These are phyloP conservation scores for Penicillium waksmanii DNA, from an alignment of 495 filamentous ascomycete genomes.

Conservation along the genomic window DNA sequence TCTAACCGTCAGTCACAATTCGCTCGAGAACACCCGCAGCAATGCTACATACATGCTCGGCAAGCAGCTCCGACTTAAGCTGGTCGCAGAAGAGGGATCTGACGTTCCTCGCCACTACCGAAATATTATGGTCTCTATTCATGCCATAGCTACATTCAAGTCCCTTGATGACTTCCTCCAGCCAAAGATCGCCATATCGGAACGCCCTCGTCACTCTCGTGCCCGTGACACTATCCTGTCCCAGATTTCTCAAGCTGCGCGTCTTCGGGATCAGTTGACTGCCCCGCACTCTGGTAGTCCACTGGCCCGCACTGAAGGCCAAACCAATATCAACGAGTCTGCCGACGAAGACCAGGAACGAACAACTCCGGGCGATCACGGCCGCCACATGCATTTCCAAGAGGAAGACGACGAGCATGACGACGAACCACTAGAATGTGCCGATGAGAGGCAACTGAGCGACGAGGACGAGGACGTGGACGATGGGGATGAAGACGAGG, in stretches of 20 bases:
- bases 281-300: conserved; percentile 28
- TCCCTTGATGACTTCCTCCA: conserved; percentile 94
- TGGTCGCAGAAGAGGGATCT: conserved; percentile 87
- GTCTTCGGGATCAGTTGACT: conserved; percentile 49
- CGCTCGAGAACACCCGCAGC: conserved; percentile 87
- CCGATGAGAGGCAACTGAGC: conserved; percentile 85
- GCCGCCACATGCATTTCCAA: conserved; percentile 50
- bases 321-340: conserved; percentile 35
- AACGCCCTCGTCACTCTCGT: conserved; percentile 72
- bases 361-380: conserved; percentile 50
- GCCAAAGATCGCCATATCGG: conserved; percentile 82
- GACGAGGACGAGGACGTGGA: conserved; percentile 75
- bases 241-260: conserved; percentile 80
- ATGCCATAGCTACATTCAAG: conserved; percentile 98
- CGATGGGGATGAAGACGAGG: conserved; percentile 67
- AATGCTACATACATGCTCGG: conserved; percentile 95
- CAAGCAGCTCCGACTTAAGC: conserved; percentile 88
- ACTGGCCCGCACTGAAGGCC: conserved; percentile 31
- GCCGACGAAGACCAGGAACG: conserved; percentile 27
- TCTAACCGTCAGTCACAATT: conserved; percentile 89
- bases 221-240: conserved; percentile 68
- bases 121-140: conserved; percentile 97
- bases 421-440: conserved; percentile 80
- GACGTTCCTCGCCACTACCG: conserved; percentile 83
- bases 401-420: conserved; percentile 60